Evolutionary conservation across 2,329 filamentous ascomycete genomes (phyloP).

Genomic region (Beauveria scarabaeidicola): DNA sequence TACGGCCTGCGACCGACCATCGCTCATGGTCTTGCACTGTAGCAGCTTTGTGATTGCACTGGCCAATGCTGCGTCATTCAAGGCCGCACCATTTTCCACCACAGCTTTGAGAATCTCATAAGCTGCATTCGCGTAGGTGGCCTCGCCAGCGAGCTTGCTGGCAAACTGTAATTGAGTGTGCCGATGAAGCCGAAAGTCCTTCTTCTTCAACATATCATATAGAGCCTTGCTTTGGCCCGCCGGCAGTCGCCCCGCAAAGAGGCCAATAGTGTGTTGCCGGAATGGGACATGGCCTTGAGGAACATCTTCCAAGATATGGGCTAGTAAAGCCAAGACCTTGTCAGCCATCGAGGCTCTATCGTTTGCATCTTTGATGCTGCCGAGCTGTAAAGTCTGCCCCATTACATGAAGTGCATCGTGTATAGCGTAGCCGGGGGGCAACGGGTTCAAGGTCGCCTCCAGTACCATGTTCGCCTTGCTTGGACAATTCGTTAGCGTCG

Average conservation of each 20-base stretch:
- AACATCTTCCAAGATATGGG: slow-evolving; percentile 22
- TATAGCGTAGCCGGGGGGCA: slow-evolving; percentile 29
- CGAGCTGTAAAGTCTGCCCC: slow-evolving; percentile 17
- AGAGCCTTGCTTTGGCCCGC: slow-evolving; percentile 26
- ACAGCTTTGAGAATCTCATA: slow-evolving; percentile 32
- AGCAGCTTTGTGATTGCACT: slow-evolving; percentile 54
- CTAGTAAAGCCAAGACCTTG: slow-evolving; percentile 21
- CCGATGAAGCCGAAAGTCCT: slow-evolving; percentile 25
- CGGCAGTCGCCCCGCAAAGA: slow-evolving; percentile 22
- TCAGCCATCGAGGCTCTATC: slow-evolving; percentile 21
- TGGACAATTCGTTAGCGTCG: slow-evolving; percentile 25
- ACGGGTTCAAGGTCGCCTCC: slow-evolving; percentile 28
- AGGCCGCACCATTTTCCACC: slow-evolving; percentile 31
- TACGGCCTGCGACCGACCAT: slow-evolving; percentile 15
- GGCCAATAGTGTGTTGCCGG: slow-evolving; percentile 30
- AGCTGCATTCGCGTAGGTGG: slow-evolving; percentile 32
- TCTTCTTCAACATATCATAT: slow-evolving; percentile 25
- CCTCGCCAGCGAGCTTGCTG: slow-evolving; percentile 32
- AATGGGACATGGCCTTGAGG: slow-evolving; percentile 26
- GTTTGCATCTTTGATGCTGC: slow-evolving; percentile 13
- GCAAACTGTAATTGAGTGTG: slow-evolving; percentile 42
- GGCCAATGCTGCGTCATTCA: slow-evolving; percentile 38
- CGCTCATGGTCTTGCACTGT: slow-evolving; percentile 20
- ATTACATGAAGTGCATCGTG: slow-evolving; percentile 28
- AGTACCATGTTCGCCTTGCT: slow-evolving; percentile 26